These are phyloP conservation scores for Solanum boliviense DNA, from an alignment of 257 asterid genomes.

Conservation along the genomic window DNA sequence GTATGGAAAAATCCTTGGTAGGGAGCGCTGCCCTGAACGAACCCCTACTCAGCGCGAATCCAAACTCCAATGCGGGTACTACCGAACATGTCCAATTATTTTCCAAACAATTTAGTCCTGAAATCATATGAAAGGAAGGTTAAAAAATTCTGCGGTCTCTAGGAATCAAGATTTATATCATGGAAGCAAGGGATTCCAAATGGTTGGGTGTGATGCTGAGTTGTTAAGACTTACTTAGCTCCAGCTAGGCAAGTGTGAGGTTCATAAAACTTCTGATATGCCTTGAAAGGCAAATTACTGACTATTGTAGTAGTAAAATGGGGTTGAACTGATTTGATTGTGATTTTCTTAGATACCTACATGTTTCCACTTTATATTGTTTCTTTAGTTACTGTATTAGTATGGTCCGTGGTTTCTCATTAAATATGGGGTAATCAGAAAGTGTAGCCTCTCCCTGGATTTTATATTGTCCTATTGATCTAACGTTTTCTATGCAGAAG, in stretches of 20 bases:
- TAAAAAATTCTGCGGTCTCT: neutral
- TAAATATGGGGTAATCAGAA: neutral
- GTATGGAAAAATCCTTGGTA: no score
- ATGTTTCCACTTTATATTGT: neutral
- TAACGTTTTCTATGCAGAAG: conserved; percentile 27
- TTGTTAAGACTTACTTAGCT: neutral
- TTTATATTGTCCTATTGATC: neutral
- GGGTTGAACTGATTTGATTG: neutral
- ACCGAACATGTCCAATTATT: neutral
- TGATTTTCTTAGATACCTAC: neutral
- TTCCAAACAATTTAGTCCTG: neutral
- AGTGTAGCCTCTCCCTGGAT: neutral
- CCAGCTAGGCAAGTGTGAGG: neutral
- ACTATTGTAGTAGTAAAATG: neutral
- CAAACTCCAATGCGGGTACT: neutral
- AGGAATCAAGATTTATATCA: neutral
- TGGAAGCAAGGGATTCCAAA: neutral
- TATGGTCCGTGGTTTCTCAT: neutral
- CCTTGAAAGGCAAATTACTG: neutral
- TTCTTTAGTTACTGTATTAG: neutral
- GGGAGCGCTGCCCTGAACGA: no score
- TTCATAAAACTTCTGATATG: neutral
- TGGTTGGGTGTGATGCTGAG: neutral
- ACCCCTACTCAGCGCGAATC: no score
- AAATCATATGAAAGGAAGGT: neutral